phyloP scores from a whole-genome alignment of 352 stramenopile species.

The Nothophytophthora sp. region DNA sequence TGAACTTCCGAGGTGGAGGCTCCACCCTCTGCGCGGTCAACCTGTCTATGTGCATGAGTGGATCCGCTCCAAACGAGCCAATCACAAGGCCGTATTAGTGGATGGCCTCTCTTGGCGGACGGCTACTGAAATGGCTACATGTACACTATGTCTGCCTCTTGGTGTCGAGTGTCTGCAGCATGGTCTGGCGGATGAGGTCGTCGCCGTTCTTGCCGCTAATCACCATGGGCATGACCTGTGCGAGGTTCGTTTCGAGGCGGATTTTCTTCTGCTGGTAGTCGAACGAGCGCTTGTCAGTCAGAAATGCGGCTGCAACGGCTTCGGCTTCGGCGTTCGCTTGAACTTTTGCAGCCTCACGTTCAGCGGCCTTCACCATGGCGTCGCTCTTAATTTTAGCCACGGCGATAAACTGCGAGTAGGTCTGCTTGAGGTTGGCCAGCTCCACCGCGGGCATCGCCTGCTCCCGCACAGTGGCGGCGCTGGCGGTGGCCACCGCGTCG shows the following conservation, averaged over 20 bases:
- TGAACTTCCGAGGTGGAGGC: too few relatives aligned
- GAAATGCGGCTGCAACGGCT: slow-evolving; percentile 48
- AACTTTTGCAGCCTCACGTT: slow-evolving; percentile 60
- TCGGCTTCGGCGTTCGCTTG: slow-evolving; percentile 58
- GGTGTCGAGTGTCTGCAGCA: slow-evolving; percentile 47
- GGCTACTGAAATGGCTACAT: too few relatives aligned
- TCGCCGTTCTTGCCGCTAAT: slow-evolving; percentile 87
- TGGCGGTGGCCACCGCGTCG: slow-evolving; percentile 57
- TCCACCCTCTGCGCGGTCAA: background rate
- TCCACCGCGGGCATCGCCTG: slow-evolving; percentile 63
- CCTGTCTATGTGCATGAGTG: background rate
- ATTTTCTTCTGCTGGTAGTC: slow-evolving; percentile 83
- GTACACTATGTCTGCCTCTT: slow-evolving; percentile 8
- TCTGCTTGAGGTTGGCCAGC: slow-evolving; percentile 52
- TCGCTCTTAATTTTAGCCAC: slow-evolving; percentile 66
- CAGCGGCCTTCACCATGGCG: slow-evolving; percentile 64
- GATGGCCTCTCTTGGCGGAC: too few relatives aligned
- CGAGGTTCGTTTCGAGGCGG: slow-evolving; percentile 53
- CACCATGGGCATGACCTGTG: slow-evolving; percentile 63
- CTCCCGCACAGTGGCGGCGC: slow-evolving; percentile 53
- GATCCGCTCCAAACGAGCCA: background rate
- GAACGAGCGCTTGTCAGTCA: slow-evolving; percentile 79
- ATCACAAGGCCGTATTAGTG: background rate
- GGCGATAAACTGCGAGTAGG: slow-evolving; percentile 71
- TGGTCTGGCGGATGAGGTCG: slow-evolving; percentile 68